These are phyloP conservation scores for Penicillium sp. DNA, from an alignment of 2,329 filamentous ascomycete genomes.

Conservation along the genomic window DNA sequence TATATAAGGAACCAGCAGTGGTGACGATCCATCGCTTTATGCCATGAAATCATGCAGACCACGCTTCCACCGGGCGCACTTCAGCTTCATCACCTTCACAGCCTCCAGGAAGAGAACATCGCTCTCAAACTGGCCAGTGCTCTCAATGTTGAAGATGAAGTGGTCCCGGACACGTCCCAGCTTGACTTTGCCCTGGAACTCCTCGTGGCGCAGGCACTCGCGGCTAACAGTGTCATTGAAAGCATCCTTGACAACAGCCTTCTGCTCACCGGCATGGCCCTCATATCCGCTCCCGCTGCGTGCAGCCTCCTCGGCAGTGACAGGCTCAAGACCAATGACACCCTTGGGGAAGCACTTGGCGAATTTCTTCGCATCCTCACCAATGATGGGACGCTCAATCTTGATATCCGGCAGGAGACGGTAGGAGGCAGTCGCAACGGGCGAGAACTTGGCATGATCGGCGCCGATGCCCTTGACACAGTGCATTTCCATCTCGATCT, in stretches of 20 bases:
- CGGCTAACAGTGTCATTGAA: slow-evolving; percentile 95
- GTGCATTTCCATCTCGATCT: slow-evolving; percentile 80
- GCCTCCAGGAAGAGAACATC: slow-evolving; percentile 90
- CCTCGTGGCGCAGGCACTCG: slow-evolving; percentile 82
- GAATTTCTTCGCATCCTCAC: slow-evolving; percentile 83
- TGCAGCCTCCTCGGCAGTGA: slow-evolving; percentile 62
- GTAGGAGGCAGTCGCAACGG: slow-evolving; percentile 91
- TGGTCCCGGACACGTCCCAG: slow-evolving; percentile 86
- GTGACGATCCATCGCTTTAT: slow-evolving; percentile 18
- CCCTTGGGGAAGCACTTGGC: slow-evolving; percentile 80
- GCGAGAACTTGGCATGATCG: slow-evolving; percentile 96
- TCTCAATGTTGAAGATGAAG: slow-evolving; percentile 96
- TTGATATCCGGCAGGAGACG: slow-evolving; percentile 81
- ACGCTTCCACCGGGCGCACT: slow-evolving; percentile 56
- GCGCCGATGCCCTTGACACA: slow-evolving; percentile 90
- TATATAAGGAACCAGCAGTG: slow-evolving; percentile 19
- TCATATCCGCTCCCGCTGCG: slow-evolving; percentile 61
- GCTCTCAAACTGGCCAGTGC: slow-evolving; percentile 89
- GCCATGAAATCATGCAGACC: slow-evolving; percentile 43
- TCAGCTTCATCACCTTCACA: slow-evolving; percentile 76
- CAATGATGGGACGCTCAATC: slow-evolving; percentile 77
- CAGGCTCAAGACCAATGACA: slow-evolving; percentile 73
- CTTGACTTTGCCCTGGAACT: slow-evolving; percentile 94
- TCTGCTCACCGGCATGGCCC: slow-evolving; percentile 70
- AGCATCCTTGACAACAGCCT: slow-evolving; percentile 79